Base-by-base conservation (phyloP, 768 basidiomycete genomes). In the Calocybe indica region DNA sequence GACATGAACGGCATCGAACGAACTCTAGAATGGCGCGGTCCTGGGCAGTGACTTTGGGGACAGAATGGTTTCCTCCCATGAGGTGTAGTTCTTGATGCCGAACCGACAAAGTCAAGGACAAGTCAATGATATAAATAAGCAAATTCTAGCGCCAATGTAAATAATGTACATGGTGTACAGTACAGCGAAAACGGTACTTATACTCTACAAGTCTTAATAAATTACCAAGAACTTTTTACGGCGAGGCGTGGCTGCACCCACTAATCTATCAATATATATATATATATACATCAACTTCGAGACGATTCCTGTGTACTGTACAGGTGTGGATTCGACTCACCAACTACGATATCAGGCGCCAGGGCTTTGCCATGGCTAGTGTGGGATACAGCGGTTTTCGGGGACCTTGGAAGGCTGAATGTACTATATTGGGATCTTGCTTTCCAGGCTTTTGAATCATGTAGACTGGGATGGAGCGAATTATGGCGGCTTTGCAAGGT, bases 1-100 rank as follows among this genome's bases (percentile, higher is more conserved):
- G 34, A 45, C 44, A 55, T 40, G 7, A 49, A 44, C 37, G 35
- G 40, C 43, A 49, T 28, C 51, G 48, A 49, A 76, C 89, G 63
- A 53, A 98, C 95, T 97, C 95, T 51, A 99, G 78, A 52, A 99
- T 88, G 38, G 96, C 95, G 54, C 86, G 81, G 66, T 99, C 96
- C 60, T 94, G 94, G 29, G 81, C 72, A 13, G 96, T 97, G 53
- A 99, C 82, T 73, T 89, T 96, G 41, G 91, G 92, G 32, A 75
- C 65, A 34, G 88, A 89, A 63, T 88, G 84, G 54, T 71, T 78
- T 58, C 65, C 74, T 49, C 87, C 87, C 87, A 89, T 89, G 33
- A 44, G 37, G 40, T 47, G 31, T 34, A 22, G 22, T 22, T 22
- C 22, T 22, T 30, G 47, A 36, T 11, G 37, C 12, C 31, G 45